Evolutionary conservation across 768 basidiomycete species (phyloP).

Genomic region (Lactifluus rugatus): DNA sequence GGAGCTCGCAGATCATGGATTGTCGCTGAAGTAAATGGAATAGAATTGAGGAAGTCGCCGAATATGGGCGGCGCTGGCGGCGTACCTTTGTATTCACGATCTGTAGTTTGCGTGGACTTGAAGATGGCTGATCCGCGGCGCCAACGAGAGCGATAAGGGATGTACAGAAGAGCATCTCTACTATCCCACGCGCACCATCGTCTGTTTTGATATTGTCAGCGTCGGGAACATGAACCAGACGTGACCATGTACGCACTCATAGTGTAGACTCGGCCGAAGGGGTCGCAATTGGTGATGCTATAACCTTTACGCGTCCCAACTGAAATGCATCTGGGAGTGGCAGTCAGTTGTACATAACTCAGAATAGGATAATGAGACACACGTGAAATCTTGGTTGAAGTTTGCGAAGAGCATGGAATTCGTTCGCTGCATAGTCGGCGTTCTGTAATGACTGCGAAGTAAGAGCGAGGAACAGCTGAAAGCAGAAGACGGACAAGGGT

Average conservation of each 20-base stretch:
- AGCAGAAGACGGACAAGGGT: neutral
- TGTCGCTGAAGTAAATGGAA: slow-evolving; percentile 40
- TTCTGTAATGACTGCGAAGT: neutral
- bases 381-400: slow-evolving; percentile 98
- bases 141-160: slow-evolving; percentile 96
- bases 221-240: neutral
- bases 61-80: neutral
- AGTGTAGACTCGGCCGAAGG: slow-evolving; percentile 91
- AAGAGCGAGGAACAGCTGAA: neutral
- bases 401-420: slow-evolving; percentile 72
- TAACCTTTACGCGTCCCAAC: slow-evolving; percentile 95
- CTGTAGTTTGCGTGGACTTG: slow-evolving; percentile 87
- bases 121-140: slow-evolving; percentile 83
- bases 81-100: slow-evolving; percentile 97
- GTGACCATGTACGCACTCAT: slow-evolving; percentile 59
- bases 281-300: slow-evolving; percentile 96
- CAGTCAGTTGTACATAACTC: slow-evolving; percentile 1
- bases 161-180: slow-evolving; percentile 99
- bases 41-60: neutral
- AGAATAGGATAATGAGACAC: slow-evolving; percentile 24
- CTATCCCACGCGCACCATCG: slow-evolving; percentile 90
- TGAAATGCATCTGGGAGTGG: slow-evolving; percentile 61
- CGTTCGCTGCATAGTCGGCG: slow-evolving; percentile 19
- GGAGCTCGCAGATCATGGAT: slow-evolving; percentile 96
- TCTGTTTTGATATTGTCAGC: slow-evolving; percentile 35